These are phyloP conservation scores for Aureobasidium musti DNA, from an alignment of 2,329 filamentous ascomycete genomes.

Conservation along the genomic window DNA sequence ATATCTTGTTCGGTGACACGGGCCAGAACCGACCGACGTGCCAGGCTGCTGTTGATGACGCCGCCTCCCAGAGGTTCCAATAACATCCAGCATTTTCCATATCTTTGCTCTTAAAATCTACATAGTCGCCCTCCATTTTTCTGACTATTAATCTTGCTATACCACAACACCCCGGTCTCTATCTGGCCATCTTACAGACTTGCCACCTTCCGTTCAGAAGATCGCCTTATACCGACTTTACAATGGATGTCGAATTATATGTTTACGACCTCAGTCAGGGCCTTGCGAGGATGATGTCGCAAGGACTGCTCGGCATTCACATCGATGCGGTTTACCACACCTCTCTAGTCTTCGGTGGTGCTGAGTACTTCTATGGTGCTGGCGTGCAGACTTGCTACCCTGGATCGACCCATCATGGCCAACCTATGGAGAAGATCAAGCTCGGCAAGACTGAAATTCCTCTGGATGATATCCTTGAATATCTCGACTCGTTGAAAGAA, in stretches of 20 bases:
- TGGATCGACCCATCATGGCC: constrained; percentile 82
- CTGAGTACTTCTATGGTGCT: constrained; percentile 88
- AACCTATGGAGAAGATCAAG: constrained; percentile 71
- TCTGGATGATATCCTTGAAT: constrained; percentile 80
- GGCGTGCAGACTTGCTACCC: constrained; percentile 80
- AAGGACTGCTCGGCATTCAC: constrained; percentile 63
- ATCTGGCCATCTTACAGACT: not conserved
- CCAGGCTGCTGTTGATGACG: constrained; percentile 27
- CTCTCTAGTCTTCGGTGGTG: constrained; percentile 77
- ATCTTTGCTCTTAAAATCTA: constrained; percentile 7
- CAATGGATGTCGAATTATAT: constrained; percentile 55
- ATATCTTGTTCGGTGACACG: constrained; percentile 7
- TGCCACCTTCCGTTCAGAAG: not conserved
- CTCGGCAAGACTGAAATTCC: constrained; percentile 79
- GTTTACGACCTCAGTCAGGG: constrained; percentile 55
- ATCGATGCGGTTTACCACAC: constrained; percentile 97
- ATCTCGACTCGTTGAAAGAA: constrained; percentile 76
- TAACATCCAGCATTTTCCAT: constrained; percentile 27
- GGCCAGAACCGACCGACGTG: constrained; percentile 32
- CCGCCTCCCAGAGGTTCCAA: constrained; percentile 17
- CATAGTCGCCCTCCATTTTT: not conserved
- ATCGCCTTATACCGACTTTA: not conserved
- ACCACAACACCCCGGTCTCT: not conserved
- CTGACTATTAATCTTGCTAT: not conserved
- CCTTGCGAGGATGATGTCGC: constrained; percentile 54